These are phyloP conservation scores for Cordia subcordata DNA, from an alignment of 257 asterid species.

Conservation along the genomic window DNA sequence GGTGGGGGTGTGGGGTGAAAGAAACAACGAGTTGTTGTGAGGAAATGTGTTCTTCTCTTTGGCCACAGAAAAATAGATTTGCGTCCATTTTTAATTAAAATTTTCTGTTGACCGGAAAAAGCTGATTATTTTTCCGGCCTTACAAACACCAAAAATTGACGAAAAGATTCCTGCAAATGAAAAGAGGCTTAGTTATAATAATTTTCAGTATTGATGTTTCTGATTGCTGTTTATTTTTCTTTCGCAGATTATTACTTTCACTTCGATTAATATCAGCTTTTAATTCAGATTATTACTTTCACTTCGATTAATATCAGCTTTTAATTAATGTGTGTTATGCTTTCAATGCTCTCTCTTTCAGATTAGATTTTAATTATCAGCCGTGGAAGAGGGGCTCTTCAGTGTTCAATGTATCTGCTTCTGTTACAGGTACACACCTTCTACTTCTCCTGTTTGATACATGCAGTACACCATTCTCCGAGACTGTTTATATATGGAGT, in stretches of 20 bases:
- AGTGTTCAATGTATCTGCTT: conserved; percentile 37
- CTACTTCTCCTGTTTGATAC: neutral
- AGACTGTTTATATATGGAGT: neutral
- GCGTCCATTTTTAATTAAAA: too few species aligned
- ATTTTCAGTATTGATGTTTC: neutral
- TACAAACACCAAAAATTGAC: too few species aligned
- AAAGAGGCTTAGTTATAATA: too few species aligned
- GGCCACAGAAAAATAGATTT: too few species aligned
- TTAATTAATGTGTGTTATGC: neutral
- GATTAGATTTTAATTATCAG: conserved; percentile 35
- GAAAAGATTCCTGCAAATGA: too few species aligned
- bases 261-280: neutral
- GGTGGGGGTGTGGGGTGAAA: too few species aligned
- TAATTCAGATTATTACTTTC: neutral
- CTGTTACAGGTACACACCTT: conserved; percentile 64
- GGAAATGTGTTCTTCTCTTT: too few species aligned
- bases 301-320: neutral
- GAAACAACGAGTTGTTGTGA: too few species aligned
- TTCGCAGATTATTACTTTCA: too few species aligned
- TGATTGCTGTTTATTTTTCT: neutral
- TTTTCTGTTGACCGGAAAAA: too few species aligned
- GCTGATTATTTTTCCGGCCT: too few species aligned
- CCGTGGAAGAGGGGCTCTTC: conserved; percentile 35
- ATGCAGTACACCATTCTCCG: too few species aligned
- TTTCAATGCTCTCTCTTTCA: conserved; percentile 22